phyloP scores from a whole-genome alignment of 176 grass and related monocot genomes.

The Avena eriantha region DNA sequence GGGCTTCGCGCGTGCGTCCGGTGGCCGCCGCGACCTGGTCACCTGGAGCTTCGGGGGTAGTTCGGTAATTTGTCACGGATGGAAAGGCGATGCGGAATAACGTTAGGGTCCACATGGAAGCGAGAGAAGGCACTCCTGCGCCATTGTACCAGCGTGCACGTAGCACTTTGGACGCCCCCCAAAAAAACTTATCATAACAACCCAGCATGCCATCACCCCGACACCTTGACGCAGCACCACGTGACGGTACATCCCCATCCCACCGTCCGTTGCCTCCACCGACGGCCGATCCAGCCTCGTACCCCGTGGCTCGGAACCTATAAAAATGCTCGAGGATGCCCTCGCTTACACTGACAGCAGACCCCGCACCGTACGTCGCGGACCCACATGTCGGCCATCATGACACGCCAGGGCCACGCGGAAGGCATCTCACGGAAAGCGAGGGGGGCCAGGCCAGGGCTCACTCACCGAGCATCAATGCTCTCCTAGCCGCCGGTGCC shows the following conservation, averaged over 20 bases:
- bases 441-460: not conserved
- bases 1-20: not conserved
- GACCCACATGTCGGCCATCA: not conserved
- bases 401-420: not conserved
- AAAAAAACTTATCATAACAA: not conserved
- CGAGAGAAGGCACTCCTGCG: not conserved
- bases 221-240: slow-evolving; percentile 45
- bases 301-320: slow-evolving; percentile 17
- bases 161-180: not conserved
- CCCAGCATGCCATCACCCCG: not conserved
- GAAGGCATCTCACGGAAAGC: slow-evolving; percentile 47
- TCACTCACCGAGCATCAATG: not conserved
- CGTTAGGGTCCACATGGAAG: not conserved
- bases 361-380: rapidly evolving
- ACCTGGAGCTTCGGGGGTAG: not conserved
- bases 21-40: not conserved
- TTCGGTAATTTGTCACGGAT: not conserved
- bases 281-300: slow-evolving; percentile 51
- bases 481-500: not conserved
- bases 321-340: not conserved
- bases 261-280: slow-evolving; percentile 37
- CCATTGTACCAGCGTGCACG: not conserved
- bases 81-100: not conserved
- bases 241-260: slow-evolving; percentile 32
- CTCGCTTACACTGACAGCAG: not conserved